Conservation (phyloP, 371 early-diverging fungal species). For the Mortierella sp. region DNA sequence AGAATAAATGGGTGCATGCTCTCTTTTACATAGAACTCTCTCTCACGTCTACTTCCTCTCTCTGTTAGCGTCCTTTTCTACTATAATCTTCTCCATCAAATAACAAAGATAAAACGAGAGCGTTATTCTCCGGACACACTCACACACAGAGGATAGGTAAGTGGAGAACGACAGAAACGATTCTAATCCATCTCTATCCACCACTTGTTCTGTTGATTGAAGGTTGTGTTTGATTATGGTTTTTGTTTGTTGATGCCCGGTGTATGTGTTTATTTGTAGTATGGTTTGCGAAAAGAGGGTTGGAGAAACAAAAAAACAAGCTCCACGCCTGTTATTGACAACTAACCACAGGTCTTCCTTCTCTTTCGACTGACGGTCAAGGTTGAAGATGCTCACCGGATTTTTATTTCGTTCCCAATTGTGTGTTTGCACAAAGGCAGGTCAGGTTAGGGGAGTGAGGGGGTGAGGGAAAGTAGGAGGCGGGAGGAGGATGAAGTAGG, state of each 20-base stretch:
- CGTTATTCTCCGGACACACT: too few relatives aligned
- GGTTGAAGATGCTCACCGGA: constrained; percentile 1
- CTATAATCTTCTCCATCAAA: too few relatives aligned
- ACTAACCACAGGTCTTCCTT: not conserved
- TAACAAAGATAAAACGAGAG: too few relatives aligned
- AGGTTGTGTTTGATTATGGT: not conserved
- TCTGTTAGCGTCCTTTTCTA: too few relatives aligned
- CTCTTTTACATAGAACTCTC: too few relatives aligned
- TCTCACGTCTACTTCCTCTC: too few relatives aligned
- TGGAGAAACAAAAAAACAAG: not conserved
- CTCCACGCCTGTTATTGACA: not conserved
- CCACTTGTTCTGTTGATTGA: not conserved
- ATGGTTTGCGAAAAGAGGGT: not conserved
- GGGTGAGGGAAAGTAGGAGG: not conserved
- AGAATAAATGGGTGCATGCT: too few relatives aligned
- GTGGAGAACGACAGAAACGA: too few relatives aligned
- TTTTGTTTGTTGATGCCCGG: not conserved
- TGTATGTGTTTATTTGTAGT: not conserved
- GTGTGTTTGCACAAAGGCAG: not conserved
- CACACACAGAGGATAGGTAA: too few relatives aligned
- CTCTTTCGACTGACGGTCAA: not conserved
- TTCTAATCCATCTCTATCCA: too few relatives aligned
- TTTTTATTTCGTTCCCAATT: constrained; percentile 6
- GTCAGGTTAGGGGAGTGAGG: not conserved
- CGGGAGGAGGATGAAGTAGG: not conserved